A percentile compares a stretch with the other conserved stretches of the same genome.
Conservation (phyloP, 2,329 filamentous ascomycete species). For the Colletotrichum sp. region DNA sequence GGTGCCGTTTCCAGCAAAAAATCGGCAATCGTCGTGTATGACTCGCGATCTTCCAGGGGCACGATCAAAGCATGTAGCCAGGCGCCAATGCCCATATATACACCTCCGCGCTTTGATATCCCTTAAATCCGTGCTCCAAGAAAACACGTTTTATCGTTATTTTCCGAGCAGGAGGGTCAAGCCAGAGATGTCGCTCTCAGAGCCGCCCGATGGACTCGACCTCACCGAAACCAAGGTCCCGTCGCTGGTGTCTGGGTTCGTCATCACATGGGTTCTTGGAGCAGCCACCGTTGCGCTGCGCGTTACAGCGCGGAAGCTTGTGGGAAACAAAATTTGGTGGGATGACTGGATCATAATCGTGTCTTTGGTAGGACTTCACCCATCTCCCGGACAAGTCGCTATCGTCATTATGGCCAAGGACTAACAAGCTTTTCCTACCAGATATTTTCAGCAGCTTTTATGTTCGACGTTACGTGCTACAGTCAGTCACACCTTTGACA, state of each 20-base stretch:
- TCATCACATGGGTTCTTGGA: conserved; percentile 21
- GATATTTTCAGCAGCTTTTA: conserved; percentile 14
- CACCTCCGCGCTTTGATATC: not conserved
- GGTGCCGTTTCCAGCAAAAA: not conserved
- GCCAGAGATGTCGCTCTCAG: not conserved
- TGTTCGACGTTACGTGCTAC: conserved; percentile 20
- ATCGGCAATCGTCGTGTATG: not conserved
- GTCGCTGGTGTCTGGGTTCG: conserved; percentile 21
- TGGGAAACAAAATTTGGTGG: conserved; percentile 22
- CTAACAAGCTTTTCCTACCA: not conserved
- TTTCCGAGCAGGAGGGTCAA: not conserved
- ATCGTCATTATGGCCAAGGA: not conserved
- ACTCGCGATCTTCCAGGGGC: not conserved
- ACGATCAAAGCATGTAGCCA: not conserved
- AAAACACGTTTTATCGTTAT: not conserved
- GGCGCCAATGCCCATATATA: not conserved
- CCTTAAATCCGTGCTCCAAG: not conserved
- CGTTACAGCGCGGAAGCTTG: conserved; percentile 23
- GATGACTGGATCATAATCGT: conserved; percentile 29
- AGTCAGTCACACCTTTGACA: conserved; percentile 12
- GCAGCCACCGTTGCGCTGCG: conserved; percentile 22
- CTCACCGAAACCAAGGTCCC: conserved; percentile 23
- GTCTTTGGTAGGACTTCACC: conserved; percentile 21
- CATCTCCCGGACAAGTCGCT: not conserved
- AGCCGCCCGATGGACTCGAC: conserved; percentile 10